Conservation (phyloP, 352 stramenopile species). For the Phytophthora ohioensis region DNA sequence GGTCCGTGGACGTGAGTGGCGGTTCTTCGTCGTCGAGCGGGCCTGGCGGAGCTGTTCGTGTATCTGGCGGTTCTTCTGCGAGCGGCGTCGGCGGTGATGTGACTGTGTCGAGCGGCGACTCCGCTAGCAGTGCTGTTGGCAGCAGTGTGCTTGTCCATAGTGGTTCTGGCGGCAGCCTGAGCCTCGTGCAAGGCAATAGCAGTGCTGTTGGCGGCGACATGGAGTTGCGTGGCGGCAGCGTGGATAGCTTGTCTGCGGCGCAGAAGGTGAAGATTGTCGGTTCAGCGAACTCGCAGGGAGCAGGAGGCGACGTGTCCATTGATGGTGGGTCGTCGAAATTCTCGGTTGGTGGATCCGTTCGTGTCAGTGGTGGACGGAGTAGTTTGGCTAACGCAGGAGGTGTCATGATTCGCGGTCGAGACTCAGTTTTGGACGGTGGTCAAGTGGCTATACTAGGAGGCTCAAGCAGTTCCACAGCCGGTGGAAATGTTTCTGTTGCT, state of each 20-base stretch:
- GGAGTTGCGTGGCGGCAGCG: conserved; percentile 31
- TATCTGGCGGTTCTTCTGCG: conserved; percentile 30
- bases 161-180: conserved; percentile 32
- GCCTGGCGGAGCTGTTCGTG: conserved; percentile 16
- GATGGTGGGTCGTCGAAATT: conserved; percentile 27
- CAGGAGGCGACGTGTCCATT: conserved; percentile 35
- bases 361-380: conserved; percentile 24
- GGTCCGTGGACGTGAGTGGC: conserved; percentile 1
- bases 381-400: background rate
- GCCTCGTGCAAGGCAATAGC: conserved; percentile 32
- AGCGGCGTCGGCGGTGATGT: conserved; percentile 37
- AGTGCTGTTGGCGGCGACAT: conserved; percentile 29
- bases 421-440: background rate
- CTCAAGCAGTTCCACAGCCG: too few relatives aligned
- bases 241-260: conserved; percentile 17
- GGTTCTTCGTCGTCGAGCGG: conserved; percentile 30
- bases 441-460: too few relatives aligned
- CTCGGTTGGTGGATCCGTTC: conserved; percentile 21
- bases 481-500: too few relatives aligned
- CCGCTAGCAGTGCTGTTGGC: conserved; percentile 15
- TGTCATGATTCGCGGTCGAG: conserved; percentile 3
- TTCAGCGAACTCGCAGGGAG: conserved; percentile 31
- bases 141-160: conserved; percentile 31
- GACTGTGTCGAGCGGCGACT: conserved; percentile 33
- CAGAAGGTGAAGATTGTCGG: conserved; percentile 35